A percentile compares a stretch with the other conserved stretches of the same genome.
phyloP scores from a whole-genome alignment of 169 alveolate genomes.

The Toxoplasma gondii region DNA sequence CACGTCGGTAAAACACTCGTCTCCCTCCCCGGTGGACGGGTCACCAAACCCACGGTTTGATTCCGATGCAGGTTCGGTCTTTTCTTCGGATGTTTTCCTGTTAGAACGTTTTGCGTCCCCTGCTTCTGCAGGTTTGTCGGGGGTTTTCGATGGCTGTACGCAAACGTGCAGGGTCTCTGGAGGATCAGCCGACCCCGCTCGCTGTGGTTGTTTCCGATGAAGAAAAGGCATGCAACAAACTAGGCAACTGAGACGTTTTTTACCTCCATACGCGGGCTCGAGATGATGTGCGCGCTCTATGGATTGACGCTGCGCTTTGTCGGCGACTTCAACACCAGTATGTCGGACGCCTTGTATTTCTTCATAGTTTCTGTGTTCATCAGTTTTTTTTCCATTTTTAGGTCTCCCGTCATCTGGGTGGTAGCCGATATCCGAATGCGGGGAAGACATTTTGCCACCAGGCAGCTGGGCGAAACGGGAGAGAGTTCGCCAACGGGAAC shows the following conservation, averaged over 20 bases:
- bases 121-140: background rate
- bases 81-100: too few species aligned
- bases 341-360: background rate
- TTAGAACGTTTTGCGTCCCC: background rate
- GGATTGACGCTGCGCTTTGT: background rate
- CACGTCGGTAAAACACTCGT: background rate
- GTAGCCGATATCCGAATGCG: background rate
- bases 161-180: background rate
- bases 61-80: background rate
- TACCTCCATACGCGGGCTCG: background rate
- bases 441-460: background rate
- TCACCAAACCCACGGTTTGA: background rate
- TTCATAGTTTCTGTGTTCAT: background rate
- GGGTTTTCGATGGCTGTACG: background rate
- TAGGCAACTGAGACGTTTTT: background rate
- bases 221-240: slow-evolving; percentile 27
- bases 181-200: background rate
- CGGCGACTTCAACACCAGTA: background rate
- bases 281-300: slow-evolving; percentile 15
- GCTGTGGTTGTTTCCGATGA: background rate
- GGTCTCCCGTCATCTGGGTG: background rate
- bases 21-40: background rate
- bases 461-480: too few species aligned
- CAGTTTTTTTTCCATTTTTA: background rate
- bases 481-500: too few species aligned